These are phyloP conservation scores for Ananas comosus DNA, from an alignment of 176 grass and related monocot species.

Conservation along the genomic window DNA sequence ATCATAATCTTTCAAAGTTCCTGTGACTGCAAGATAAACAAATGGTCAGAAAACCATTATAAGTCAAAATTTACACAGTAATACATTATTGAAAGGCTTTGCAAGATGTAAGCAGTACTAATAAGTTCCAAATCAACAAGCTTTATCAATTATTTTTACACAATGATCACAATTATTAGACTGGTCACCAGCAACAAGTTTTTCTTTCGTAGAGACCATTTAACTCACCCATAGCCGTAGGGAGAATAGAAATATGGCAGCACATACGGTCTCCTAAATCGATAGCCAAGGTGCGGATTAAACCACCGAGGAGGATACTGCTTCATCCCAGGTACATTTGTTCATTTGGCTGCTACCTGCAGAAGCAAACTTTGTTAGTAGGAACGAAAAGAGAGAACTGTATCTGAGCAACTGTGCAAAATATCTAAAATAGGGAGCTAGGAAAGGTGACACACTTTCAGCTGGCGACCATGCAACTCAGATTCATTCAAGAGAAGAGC, in stretches of 20 bases:
- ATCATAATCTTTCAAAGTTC: constrained; percentile 83
- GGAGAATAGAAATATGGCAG: constrained; percentile 30
- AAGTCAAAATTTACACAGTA: no score
- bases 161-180: no score
- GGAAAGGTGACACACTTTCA: constrained; percentile 25
- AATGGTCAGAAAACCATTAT: no score
- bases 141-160: no score
- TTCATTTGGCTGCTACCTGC: constrained; percentile 53
- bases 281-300: constrained; percentile 39
- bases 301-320: constrained; percentile 35
- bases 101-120: no score
- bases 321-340: constrained; percentile 62
- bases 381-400: background rate
- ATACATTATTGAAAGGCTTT: no score
- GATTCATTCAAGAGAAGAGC: constrained; percentile 58
- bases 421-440: background rate
- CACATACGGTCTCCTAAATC: constrained; percentile 35
- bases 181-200: no score
- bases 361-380: background rate
- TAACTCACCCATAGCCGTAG: constrained; percentile 50
- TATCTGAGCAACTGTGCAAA: background rate
- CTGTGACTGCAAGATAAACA: constrained; percentile 40
- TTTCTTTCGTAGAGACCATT: no score
- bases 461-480: constrained; percentile 50
- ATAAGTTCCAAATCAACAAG: no score